Percentiles rank a stretch among this genome's conserved stretches.
phyloP scores from a whole-genome alignment of 129 eudicot genomes.

The Erigeron canadensis region DNA sequence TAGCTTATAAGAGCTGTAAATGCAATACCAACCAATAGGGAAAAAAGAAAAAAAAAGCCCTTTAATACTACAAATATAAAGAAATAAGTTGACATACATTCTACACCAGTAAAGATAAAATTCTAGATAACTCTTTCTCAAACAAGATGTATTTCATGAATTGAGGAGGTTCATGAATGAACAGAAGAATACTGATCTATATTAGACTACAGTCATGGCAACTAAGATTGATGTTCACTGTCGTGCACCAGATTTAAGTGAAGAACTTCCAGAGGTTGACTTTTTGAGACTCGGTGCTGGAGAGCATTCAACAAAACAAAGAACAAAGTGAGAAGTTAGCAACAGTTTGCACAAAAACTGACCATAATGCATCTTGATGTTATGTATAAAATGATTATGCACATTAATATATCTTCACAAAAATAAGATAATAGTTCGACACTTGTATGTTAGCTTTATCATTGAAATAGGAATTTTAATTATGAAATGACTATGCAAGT shows the following conservation, averaged over 20 bases:
- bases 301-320: conserved; percentile 12
- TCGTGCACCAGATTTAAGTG: conserved; percentile 27
- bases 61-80: conserved; percentile 11
- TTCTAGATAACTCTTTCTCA: conserved; percentile 1
- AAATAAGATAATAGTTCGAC: conserved; percentile 13
- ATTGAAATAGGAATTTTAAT: neutral
- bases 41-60: neutral
- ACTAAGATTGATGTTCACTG: conserved; percentile 10
- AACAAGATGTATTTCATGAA: conserved; percentile 24
- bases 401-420: conserved; percentile 6
- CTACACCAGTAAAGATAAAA: conserved; percentile 20
- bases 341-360: conserved; percentile 14
- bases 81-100: conserved; percentile 21
- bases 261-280: conserved; percentile 29
- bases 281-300: conserved; percentile 33
- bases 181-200: conserved; percentile 15
- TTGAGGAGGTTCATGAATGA: neutral
- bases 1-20: neutral
- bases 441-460: neutral
- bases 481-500: neutral
- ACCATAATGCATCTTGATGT: neutral
- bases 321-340: conserved; percentile 8
- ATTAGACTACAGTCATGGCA: conserved; percentile 22
- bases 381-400: neutral
- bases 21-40: neutral